Percentiles rank a stretch among this genome's conserved stretches.
These are phyloP conservation scores for Pleurozium schreberi DNA, from an alignment of 225 moss, liverwort and hornwort species.

Conservation along the genomic window DNA sequence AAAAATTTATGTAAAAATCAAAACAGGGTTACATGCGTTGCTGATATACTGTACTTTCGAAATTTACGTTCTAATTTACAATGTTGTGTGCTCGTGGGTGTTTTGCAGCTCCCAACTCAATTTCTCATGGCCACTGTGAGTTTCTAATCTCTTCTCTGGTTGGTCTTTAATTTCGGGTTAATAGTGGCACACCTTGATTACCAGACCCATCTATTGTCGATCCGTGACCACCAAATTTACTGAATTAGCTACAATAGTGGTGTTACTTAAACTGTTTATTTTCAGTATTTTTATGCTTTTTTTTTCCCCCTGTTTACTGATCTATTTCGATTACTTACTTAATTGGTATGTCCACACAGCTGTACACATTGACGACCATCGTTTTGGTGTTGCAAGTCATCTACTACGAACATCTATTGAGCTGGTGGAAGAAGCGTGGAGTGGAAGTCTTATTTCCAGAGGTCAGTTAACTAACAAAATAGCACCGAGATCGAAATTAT, in stretches of 20 bases:
- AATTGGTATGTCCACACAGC: conserved; percentile 4
- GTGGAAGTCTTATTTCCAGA: conserved; percentile 19
- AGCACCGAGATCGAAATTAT: background rate
- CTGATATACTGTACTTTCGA: background rate
- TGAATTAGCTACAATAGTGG: background rate
- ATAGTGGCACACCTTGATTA: background rate
- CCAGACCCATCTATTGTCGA: background rate
- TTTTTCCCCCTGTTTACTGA: background rate
- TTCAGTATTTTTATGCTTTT: background rate
- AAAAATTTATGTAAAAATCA: background rate
- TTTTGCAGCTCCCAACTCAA: conserved; percentile 85
- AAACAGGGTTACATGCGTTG: too few relatives aligned
- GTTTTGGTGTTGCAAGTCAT: conserved; percentile 67
- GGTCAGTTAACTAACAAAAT: background rate
- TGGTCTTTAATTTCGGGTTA: background rate
- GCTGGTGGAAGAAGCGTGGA: background rate
- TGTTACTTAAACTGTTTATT: background rate
- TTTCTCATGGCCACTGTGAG: conserved; percentile 82
- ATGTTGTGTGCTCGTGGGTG: background rate
- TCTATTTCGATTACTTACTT: background rate
- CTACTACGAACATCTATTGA: conserved; percentile 35
- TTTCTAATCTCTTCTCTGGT: background rate
- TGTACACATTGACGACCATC: conserved; percentile 81
- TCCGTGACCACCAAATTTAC: background rate
- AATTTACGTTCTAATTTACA: background rate